Evolutionary conservation across 176 grass and related monocot genomes (phyloP).

Genomic region (Triticum monococcum): DNA sequence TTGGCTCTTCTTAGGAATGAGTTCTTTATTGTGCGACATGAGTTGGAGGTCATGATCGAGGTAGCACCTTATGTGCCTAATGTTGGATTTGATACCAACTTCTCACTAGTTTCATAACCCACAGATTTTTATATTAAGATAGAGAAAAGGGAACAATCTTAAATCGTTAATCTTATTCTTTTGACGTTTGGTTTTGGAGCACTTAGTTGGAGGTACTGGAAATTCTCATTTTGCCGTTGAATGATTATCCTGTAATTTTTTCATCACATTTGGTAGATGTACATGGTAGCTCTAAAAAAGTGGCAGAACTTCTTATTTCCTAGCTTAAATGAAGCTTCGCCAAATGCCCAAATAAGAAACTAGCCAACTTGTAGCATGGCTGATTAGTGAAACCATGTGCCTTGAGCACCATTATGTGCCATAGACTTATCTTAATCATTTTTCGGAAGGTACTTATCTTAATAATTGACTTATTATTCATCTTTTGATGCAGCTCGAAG

Average conservation of each 20-base stretch:
- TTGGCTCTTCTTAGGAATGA: conserved; percentile 60
- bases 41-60: conserved; percentile 78
- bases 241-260: neutral
- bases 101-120: neutral
- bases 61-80: conserved; percentile 33
- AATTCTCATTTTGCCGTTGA: neutral
- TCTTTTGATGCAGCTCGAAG: too few species aligned
- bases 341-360: neutral
- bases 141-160: neutral
- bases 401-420: too few species aligned
- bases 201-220: neutral
- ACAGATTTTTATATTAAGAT: neutral
- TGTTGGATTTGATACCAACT: neutral
- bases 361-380: neutral
- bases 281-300: neutral
- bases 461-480: too few species aligned
- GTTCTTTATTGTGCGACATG: conserved; percentile 54
- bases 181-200: neutral
- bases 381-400: too few species aligned
- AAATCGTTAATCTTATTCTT: too few species aligned
- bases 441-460: too few species aligned
- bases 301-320: neutral
- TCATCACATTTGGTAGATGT: neutral
- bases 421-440: too few species aligned
- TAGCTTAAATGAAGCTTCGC: neutral